Conservation (phyloP, 805 yeast genomes). For the Saturnispora gosingensis region DNA sequence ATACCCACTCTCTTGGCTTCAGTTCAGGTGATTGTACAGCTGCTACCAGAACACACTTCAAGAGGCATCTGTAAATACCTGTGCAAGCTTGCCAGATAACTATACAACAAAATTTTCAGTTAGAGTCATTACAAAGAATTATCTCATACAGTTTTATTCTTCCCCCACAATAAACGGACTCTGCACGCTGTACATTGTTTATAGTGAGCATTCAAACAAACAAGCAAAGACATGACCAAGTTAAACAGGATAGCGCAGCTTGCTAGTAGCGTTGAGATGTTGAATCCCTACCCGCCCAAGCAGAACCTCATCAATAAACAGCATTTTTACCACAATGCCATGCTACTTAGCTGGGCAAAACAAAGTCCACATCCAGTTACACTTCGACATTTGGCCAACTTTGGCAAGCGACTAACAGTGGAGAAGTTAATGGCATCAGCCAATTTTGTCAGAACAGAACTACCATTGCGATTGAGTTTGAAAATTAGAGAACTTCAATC, state of each 20-base stretch:
- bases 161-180: neutral
- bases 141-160: neutral
- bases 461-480: slow-evolving; percentile 77
- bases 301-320: slow-evolving; percentile 33
- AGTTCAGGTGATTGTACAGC: neutral
- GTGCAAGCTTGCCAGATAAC: neutral
- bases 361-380: slow-evolving; percentile 83
- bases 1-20: neutral
- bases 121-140: neutral
- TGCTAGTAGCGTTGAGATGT: neutral
- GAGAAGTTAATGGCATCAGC: slow-evolving; percentile 78
- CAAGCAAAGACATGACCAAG: neutral
- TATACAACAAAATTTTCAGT: neutral
- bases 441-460: slow-evolving; percentile 76
- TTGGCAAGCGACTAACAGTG: slow-evolving; percentile 68
- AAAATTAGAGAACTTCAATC: slow-evolving; percentile 68
- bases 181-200: neutral
- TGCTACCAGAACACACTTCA: neutral
- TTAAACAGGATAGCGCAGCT: slow-evolving; percentile 1
- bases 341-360: slow-evolving; percentile 51
- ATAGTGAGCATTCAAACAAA: neutral
- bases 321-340: slow-evolving; percentile 80
- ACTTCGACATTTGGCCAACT: slow-evolving; percentile 80
- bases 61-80: neutral
- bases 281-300: slow-evolving; percentile 11